A percentile compares a stretch with the other conserved stretches of the same genome.
These are phyloP conservation scores for Apium graveolens DNA, from an alignment of 129 eudicot genomes.

Conservation along the genomic window DNA sequence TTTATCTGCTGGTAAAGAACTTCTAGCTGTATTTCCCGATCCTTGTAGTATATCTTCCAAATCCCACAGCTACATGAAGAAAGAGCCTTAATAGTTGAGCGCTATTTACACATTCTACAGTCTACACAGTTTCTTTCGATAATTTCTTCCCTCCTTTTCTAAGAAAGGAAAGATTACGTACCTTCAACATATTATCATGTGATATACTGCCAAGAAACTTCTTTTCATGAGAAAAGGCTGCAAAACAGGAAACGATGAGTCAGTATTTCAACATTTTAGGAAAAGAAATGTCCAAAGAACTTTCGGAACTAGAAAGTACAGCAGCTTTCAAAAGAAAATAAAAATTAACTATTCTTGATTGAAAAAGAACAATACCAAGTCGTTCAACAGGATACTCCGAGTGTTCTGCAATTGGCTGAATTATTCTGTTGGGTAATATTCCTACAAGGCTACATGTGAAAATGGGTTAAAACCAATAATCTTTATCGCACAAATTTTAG, in stretches of 20 bases:
- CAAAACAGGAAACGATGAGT: conserved; percentile 11
- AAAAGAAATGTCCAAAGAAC: background rate
- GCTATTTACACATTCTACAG: background rate
- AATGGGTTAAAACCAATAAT: conserved; percentile 13
- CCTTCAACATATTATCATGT: conserved; percentile 81
- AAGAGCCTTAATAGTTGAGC: background rate
- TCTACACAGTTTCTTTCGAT: background rate
- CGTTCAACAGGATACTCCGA: conserved; percentile 94
- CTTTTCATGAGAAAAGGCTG: conserved; percentile 91
- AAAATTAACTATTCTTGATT: background rate
- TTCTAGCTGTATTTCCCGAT: conserved; percentile 35
- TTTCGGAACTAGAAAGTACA: background rate
- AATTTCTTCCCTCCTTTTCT: background rate
- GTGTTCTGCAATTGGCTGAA: conserved; percentile 98
- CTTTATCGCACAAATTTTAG: conserved; percentile 1
- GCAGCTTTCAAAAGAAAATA: background rate
- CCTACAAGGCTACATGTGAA: conserved; percentile 66
- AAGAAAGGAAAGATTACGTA: conserved; percentile 4
- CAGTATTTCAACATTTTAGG: conserved; percentile 1
- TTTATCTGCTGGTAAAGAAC: conserved; percentile 34
- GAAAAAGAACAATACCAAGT: conserved; percentile 58
- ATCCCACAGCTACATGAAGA: conserved; percentile 68
- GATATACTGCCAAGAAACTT: conserved; percentile 95
- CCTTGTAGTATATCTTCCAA: conserved; percentile 69
- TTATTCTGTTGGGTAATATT: conserved; percentile 83